These are phyloP conservation scores for Purshia tridentata DNA, from an alignment of 306 rosid genomes.

Conservation along the genomic window DNA sequence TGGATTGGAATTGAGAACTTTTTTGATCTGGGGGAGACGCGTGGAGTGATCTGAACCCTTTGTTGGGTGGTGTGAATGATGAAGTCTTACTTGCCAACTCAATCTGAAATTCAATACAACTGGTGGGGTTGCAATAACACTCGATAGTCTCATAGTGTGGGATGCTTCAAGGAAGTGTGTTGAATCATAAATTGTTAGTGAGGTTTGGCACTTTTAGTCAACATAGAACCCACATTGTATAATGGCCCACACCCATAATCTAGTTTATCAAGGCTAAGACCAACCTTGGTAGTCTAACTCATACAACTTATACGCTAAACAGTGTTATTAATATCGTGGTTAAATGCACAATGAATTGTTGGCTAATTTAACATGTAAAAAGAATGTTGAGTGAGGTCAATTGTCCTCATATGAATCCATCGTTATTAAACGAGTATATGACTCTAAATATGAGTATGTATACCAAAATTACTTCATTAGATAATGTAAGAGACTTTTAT, in stretches of 20 bases:
- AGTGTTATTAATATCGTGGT: background rate
- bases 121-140: slow-evolving; percentile 24
- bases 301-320: background rate
- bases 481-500: background rate
- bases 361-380: no score
- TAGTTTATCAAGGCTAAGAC: slow-evolving; percentile 9
- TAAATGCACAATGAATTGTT: no score
- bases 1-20: background rate
- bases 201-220: slow-evolving; percentile 24
- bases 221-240: slow-evolving; percentile 17
- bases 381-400: no score
- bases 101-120: slow-evolving; percentile 9
- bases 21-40: slow-evolving; percentile 12
- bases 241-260: slow-evolving; percentile 15
- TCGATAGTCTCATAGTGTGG: slow-evolving; percentile 15
- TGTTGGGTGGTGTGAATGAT: slow-evolving; percentile 26
- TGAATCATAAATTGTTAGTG: slow-evolving; percentile 9
- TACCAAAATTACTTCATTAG: background rate
- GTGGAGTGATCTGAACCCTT: slow-evolving; percentile 21
- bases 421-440: background rate
- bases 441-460: background rate
- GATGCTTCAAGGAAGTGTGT: slow-evolving; percentile 21
- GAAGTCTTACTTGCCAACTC: slow-evolving; percentile 35
- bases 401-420: no score
- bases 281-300: slow-evolving; percentile 6